Conservation (phyloP, 352 stramenopile genomes). For the Chrysophaeum taylorii region DNA sequence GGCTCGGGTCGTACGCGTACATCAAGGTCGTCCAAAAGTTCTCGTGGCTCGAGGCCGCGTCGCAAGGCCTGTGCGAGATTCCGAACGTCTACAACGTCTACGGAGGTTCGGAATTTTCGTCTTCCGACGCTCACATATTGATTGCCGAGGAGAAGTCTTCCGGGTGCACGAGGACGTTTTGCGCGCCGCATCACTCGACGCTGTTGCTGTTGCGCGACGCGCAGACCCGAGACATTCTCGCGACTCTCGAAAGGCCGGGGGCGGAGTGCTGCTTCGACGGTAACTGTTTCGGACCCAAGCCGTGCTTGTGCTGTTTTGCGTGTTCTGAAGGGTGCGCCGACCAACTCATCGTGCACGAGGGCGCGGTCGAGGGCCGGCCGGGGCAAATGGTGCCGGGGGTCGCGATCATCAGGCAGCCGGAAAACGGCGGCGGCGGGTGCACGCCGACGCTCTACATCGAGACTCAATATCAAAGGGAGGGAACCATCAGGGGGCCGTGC, state of each 20-base stretch:
- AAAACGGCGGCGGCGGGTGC: slow-evolving; percentile 15
- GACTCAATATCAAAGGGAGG: too few relatives aligned
- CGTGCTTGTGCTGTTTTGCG: slow-evolving; percentile 13
- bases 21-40: slow-evolving; percentile 18
- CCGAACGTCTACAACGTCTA: slow-evolving; percentile 26
- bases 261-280: slow-evolving; percentile 22
- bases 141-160: slow-evolving; percentile 16
- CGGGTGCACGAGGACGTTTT: slow-evolving; percentile 18
- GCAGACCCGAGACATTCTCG: slow-evolving; percentile 9
- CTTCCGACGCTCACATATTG: slow-evolving; percentile 18
- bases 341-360: slow-evolving; percentile 18
- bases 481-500: too few relatives aligned
- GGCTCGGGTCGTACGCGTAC: not conserved
- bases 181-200: slow-evolving; percentile 18
- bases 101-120: not conserved
- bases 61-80: slow-evolving; percentile 18
- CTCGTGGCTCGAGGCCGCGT: slow-evolving; percentile 13
- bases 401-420: slow-evolving; percentile 17
- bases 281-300: slow-evolving; percentile 15
- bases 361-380: slow-evolving; percentile 15
- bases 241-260: slow-evolving; percentile 13
- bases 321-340: slow-evolving; percentile 19
- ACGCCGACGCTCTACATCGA: slow-evolving; percentile 21
- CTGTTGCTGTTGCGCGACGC: slow-evolving; percentile 6
- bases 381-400: slow-evolving; percentile 12